These are phyloP conservation scores for Baorangia bicolor DNA, from an alignment of 768 basidiomycete species.

Conservation along the genomic window DNA sequence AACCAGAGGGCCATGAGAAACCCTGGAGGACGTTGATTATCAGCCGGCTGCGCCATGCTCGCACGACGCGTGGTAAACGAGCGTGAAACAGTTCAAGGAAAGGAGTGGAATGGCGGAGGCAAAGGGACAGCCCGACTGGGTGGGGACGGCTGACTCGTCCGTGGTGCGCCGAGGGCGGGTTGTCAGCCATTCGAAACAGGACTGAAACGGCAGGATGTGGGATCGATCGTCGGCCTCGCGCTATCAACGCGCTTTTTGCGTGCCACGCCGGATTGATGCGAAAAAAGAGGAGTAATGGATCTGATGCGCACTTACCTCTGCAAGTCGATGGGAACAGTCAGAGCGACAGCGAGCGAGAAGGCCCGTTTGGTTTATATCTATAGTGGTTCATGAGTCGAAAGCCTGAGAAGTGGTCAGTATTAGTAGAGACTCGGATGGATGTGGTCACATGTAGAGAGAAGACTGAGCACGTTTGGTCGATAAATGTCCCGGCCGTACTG, in stretches of 20 bases:
- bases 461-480: not conserved
- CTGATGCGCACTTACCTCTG: not conserved
- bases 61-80: not conserved
- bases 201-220: not conserved
- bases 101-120: not conserved
- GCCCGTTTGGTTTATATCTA: too few species aligned
- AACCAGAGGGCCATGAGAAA: conserved; percentile 20
- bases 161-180: not conserved
- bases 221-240: conserved; percentile 20
- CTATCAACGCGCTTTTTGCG: conserved; percentile 7
- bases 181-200: conserved; percentile 3
- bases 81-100: not conserved
- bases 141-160: conserved; percentile 3
- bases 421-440: too few species aligned
- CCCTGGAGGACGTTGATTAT: not conserved
- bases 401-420: too few species aligned
- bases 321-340: not conserved
- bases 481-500: conserved; percentile 9
- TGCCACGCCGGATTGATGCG: conserved; percentile 2
- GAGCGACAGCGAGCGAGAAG: not conserved
- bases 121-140: not conserved
- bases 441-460: not conserved
- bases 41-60: not conserved
- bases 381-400: too few species aligned
- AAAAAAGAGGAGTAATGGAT: not conserved